Base-by-base conservation (phyloP, 257 asterid genomes). In the Nicotiana tabacum region DNA sequence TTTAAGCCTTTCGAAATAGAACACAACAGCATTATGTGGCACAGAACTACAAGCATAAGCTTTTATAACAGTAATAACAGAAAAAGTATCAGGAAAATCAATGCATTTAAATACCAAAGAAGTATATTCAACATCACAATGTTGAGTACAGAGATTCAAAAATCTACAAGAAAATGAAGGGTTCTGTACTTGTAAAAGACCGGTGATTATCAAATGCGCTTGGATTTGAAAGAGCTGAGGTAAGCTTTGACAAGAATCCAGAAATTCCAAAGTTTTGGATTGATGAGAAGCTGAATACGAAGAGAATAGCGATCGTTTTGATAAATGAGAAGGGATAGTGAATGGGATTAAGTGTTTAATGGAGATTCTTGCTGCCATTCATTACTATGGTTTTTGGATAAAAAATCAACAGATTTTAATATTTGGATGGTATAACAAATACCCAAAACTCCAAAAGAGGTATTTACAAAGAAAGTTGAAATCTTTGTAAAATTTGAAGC, bases 101-200 rank as follows among this genome's bases (percentile, higher is more conserved):
- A 91, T 78, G 62, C 87, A 85, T 83, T 79, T 91, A 72, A 90
- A 91, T 66, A 89, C 85, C 88, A 88, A 87, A 4, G 89, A 9
- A 46, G 92, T 88, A 66, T 88, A 88, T 80, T 84, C 55, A 80
- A 84, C 86, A 29, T 77, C 84, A 78, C 83, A 85, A 77, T 91
- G 53, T 58, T 83, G 32, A 4, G 88, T 78, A 46, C 91, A 91
- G 24, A 88, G 88, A 83, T 85, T 84, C 88, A 93, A 79, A 39
- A 91, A 87, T 68, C 93, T 92, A 84, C 93, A 93, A 77, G 97
- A 88, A 83, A 91, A 88, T 51, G 92, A 91, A 4, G 90, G 86
- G 84, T 89, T 87, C 48, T 72, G 78, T 21, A 43, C 78, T 35
- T 83, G 91, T 81, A 92, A 89, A 51, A 92, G 90, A 37, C 95